These are phyloP conservation scores for Solanum chilense DNA, from an alignment of 257 asterid species.

Conservation along the genomic window DNA sequence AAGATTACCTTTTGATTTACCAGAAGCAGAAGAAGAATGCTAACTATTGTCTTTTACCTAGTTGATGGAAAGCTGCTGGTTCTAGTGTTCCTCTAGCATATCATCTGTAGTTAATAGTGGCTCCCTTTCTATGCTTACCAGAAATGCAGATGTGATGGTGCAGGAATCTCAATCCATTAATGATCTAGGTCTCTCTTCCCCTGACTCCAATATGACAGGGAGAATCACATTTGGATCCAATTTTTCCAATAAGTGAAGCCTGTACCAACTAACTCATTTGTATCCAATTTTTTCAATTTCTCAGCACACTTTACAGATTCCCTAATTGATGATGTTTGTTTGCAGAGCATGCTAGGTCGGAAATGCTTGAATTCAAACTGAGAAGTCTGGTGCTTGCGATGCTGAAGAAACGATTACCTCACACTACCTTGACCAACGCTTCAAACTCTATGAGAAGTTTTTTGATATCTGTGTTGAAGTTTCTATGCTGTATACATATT, in stretches of 20 bases:
- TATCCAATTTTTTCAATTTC: background rate
- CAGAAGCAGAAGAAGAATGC: background rate
- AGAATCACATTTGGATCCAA: constrained; percentile 26
- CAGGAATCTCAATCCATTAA: constrained; percentile 39
- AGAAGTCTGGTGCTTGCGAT: constrained; percentile 65
- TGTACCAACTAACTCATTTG: background rate
- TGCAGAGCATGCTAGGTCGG: constrained; percentile 86
- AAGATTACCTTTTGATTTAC: too few species aligned
- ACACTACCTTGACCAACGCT: constrained; percentile 60
- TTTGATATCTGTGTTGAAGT: background rate
- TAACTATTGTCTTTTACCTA: background rate
- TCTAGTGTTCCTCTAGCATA: background rate
- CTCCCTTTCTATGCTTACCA: background rate
- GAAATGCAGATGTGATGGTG: constrained; percentile 70
- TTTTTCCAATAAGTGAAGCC: constrained; percentile 23
- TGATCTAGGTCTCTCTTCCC: constrained; percentile 31
- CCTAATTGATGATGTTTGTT: background rate
- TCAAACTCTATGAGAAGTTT: constrained; percentile 43
- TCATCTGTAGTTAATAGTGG: background rate
- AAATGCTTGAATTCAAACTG: constrained; percentile 84
- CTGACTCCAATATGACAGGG: constrained; percentile 29
- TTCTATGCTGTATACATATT: background rate
- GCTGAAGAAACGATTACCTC: constrained; percentile 55
- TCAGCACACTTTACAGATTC: background rate
- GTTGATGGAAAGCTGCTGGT: background rate